Evolutionary conservation across 495 filamentous ascomycete species (phyloP).

Genomic region (Xylaria intraflava): DNA sequence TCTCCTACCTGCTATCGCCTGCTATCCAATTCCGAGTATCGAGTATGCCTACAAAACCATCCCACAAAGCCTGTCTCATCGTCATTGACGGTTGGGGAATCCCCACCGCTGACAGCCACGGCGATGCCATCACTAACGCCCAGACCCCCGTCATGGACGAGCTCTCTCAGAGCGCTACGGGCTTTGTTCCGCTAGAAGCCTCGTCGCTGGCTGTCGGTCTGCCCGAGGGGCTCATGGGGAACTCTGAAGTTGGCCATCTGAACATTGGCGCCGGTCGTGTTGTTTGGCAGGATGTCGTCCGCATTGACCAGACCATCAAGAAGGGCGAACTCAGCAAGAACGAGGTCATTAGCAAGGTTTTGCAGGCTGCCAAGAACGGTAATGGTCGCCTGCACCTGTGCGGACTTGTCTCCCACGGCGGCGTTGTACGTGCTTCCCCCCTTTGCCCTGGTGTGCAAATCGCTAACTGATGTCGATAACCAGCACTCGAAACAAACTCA

Average conservation of each 20-base stretch:
- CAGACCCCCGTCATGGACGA: conserved; percentile 87
- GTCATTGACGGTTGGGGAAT: conserved; percentile 99
- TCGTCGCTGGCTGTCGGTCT: conserved; percentile 93
- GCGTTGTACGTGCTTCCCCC: conserved; percentile 55
- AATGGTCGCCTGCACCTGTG: conserved; percentile 89
- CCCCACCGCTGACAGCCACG: conserved; percentile 67
- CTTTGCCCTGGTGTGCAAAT: not conserved
- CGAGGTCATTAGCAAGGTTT: conserved; percentile 66
- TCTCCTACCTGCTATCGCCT: conserved; percentile 19
- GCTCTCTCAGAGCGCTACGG: conserved; percentile 67
- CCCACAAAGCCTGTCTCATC: conserved; percentile 92
- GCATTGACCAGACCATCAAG: conserved; percentile 93
- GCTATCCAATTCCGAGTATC: conserved; percentile 19
- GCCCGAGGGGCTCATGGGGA: conserved; percentile 96
- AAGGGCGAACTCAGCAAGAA: conserved; percentile 74
- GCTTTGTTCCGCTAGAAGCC: conserved; percentile 84
- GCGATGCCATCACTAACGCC: conserved; percentile 90
- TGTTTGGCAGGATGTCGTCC: conserved; percentile 98
- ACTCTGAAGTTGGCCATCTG: conserved; percentile 95
- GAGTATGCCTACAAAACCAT: conserved; percentile 68
- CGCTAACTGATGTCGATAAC: conserved; percentile 10
- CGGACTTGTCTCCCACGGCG: conserved; percentile 87
- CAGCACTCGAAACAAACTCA: conserved; percentile 91
- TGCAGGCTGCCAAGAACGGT: conserved; percentile 75
- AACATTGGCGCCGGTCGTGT: conserved; percentile 98